Percentiles rank a stretch among this genome's conserved stretches.
Conservation (phyloP, 495 filamentous ascomycete genomes). For the Apodospora peruviana region DNA sequence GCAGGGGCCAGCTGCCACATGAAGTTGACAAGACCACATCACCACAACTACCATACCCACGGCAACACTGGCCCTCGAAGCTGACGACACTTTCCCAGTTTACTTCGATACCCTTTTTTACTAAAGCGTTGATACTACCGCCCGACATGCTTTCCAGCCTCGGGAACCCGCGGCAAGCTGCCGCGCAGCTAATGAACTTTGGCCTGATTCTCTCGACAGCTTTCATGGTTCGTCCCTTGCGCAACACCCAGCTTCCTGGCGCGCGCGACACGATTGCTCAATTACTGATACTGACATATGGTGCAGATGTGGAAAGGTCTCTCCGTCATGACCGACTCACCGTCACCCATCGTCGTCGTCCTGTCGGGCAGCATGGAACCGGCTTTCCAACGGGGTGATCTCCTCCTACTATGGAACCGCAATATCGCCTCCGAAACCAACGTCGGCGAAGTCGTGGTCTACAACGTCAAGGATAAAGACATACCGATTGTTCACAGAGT, state of each 20-base stretch:
- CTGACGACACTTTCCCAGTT: background rate
- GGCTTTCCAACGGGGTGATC: constrained; percentile 90
- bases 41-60: too few species aligned
- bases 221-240: constrained; percentile 61
- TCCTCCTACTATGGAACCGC: constrained; percentile 92
- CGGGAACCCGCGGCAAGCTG: constrained; percentile 72
- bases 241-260: too few species aligned
- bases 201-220: constrained; percentile 89
- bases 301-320: constrained; percentile 84
- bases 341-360: constrained; percentile 92
- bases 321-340: constrained; percentile 77
- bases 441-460: constrained; percentile 88
- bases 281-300: background rate
- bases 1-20: too few species aligned
- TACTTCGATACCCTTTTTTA: background rate
- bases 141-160: constrained; percentile 65
- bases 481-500: constrained; percentile 93
- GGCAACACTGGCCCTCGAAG: background rate
- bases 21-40: background rate
- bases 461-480: constrained; percentile 86
- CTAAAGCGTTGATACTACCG: background rate
- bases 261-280: background rate
- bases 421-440: constrained; percentile 60
- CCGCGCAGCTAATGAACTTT: constrained; percentile 91
- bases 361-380: constrained; percentile 95